These are phyloP conservation scores for Wilcoxina mikolae DNA, from an alignment of 495 filamentous ascomycete species.

Conservation along the genomic window DNA sequence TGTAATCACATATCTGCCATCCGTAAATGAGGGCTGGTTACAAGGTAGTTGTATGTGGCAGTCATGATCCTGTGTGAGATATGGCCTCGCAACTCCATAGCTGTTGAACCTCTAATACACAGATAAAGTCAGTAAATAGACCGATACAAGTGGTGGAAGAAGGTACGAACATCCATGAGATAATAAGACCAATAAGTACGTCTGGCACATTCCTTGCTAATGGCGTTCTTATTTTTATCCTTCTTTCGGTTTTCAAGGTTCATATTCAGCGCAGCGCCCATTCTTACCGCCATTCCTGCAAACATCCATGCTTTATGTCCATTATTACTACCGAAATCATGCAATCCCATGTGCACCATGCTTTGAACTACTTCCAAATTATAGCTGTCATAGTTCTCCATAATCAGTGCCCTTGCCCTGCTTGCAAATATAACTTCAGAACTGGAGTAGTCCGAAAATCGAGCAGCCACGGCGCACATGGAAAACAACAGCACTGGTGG, in stretches of 20 bases:
- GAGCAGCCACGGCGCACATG: slow-evolving; percentile 25
- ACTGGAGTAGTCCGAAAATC: slow-evolving; percentile 15
- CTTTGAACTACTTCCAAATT: slow-evolving; percentile 25
- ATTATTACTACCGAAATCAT: slow-evolving; percentile 27
- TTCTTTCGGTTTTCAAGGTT: slow-evolving; percentile 27
- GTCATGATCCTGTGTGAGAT: slow-evolving; percentile 28
- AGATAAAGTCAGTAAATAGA: slow-evolving; percentile 1
- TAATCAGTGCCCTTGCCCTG: slow-evolving; percentile 19
- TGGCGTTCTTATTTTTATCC: slow-evolving; percentile 10
- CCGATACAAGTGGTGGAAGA: neutral
- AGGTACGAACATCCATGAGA: slow-evolving; percentile 27
- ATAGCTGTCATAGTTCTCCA: slow-evolving; percentile 25
- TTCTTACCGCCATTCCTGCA: slow-evolving; percentile 28
- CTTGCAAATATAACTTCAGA: slow-evolving; percentile 16
- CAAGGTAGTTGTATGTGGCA: slow-evolving; percentile 28
- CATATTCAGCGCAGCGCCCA: slow-evolving; percentile 27
- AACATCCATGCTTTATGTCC: slow-evolving; percentile 30
- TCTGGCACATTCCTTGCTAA: slow-evolving; percentile 21
- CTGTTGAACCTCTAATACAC: slow-evolving; percentile 24
- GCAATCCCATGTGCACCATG: slow-evolving; percentile 28
- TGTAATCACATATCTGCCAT: slow-evolving; percentile 22
- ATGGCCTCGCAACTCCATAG: slow-evolving; percentile 28
- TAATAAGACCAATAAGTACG: slow-evolving; percentile 30
- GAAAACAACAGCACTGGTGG: slow-evolving; percentile 23
- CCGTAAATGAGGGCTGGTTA: slow-evolving; percentile 25